Evolutionary conservation across 1,284 basidiomycete species (phyloP), one percentile per base, ranked within the genome.

Genomic region (Irpex sp.): DNA sequence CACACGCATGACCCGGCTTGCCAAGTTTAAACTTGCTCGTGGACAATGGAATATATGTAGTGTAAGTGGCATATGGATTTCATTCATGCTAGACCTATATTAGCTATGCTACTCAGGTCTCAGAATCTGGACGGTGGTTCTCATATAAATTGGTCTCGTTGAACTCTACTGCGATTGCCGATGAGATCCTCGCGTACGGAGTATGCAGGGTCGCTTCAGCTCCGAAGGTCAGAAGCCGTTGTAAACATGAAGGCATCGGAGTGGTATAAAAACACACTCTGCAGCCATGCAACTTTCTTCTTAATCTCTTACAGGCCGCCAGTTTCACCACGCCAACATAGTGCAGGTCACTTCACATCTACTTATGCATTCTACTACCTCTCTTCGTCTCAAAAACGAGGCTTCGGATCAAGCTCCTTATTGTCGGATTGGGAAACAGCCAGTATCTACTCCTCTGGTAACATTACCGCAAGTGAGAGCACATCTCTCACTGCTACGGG

Each of bases 401-500:
- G 15, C 11, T 51, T 51, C 49, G 19, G 49, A 51, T 17, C 49
- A 17, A 13, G n/a, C 49, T n/a, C 8, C 56, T 3, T 58, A 56
- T 5, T 65, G 57, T 37, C 49, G 19, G 15, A 62, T 67, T 15
- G 64, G 64, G 5, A 19, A 38, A 19, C 38, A 54, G 19, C 51
- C 26, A 3, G 31, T 67, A 26, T n/a, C n/a, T 9, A 44, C 13
- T 3, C 67, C 67, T 1, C 40, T 67, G 9, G 64, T 67, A n/a
- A 19, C 40, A 5, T 31, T 65, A 37, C 48, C 37, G 3, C 64
- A 68, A 34, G 19, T 68, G 17, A 68, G 65, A 54, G 64, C 64
- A 4, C 67, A 68, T 38, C 64, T 68, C 15, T 60, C 55, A 2
- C 58, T 68, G 19, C 48, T 68, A 7, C 57, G 64, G n/a, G 67